A percentile compares a stretch with the other conserved stretches of the same genome.
phyloP scores from a whole-genome alignment of 1,284 basidiomycete genomes.

The Fomitopsis palustris region DNA sequence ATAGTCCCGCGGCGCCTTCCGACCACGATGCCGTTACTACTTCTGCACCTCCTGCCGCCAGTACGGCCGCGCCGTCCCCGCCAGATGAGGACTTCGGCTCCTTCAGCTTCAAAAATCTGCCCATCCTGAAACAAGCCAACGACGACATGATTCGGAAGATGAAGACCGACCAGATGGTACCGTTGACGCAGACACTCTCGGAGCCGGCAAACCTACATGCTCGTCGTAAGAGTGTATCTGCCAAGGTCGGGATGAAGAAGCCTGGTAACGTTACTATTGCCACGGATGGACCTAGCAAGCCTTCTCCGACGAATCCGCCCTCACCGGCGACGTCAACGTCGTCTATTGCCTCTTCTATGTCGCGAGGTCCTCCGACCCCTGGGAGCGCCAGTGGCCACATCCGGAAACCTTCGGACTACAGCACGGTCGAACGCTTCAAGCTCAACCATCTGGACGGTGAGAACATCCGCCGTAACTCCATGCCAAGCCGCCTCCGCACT shows the following conservation, averaged over 20 bases:
- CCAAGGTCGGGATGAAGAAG: constrained; percentile 60
- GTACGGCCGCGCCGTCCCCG: constrained; percentile 48
- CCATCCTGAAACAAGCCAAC: constrained; percentile 96
- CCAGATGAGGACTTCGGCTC: constrained; percentile 91
- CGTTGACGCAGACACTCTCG: constrained; percentile 67
- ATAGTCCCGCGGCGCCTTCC: constrained; percentile 38
- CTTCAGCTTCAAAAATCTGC: constrained; percentile 98
- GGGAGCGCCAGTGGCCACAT: constrained; percentile 58
- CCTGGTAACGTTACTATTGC: constrained; percentile 75
- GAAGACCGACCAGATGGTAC: constrained; percentile 76
- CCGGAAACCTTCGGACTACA: constrained; percentile 83
- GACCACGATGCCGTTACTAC: constrained; percentile 36
- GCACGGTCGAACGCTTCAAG: constrained; percentile 84
- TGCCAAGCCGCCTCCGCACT: constrained; percentile 85
- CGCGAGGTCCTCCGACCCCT: constrained; percentile 74
- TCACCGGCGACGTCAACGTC: constrained; percentile 93
- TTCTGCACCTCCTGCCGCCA: constrained; percentile 35
- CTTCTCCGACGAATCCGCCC: constrained; percentile 64
- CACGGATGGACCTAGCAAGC: constrained; percentile 48
- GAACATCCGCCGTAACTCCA: constrained; percentile 73
- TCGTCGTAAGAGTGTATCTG: constrained; percentile 71
- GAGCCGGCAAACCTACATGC: constrained; percentile 56
- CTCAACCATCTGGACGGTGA: constrained; percentile 70
- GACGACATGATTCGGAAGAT: constrained; percentile 98
- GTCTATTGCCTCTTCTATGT: constrained; percentile 89